Evolutionary conservation across 192 early-diverging fungal species (phyloP), one percentile per base, ranked within the genome.

Genomic region (Funneliformis geosporum): DNA sequence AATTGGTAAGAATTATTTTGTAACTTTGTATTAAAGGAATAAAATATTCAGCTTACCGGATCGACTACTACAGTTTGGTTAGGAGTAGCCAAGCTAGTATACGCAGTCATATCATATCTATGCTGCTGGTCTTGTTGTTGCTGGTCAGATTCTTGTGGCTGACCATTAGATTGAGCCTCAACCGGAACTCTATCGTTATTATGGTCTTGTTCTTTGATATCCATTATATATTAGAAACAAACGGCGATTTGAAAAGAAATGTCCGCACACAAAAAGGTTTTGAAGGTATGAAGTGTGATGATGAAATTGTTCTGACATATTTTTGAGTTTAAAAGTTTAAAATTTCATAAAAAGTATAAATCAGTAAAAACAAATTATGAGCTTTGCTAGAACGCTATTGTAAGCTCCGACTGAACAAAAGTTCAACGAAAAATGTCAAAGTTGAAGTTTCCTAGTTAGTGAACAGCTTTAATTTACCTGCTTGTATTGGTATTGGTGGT

Each of bases 401-500:
- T 33, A 59, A 73, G 55, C 69, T 46, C 69, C 42, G 42, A 71
- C n/a, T 21, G 43, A 71, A 73, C n/a, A 59, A 59, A 59, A 75
- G 39, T n/a, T 33, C 4, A 25, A 16, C 3, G 8, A 42, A 75
- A 75, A 61, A 21, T 46, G 28, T 2, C n/a, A 11, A 47, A 43
- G 68, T 40, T 75, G 39, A 40, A 69, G 67, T 11, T 60, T 27
- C 28, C 27, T 75, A 62, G 28, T 62, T 75, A 59, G 73, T 69
- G 67, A 40, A 33, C 64, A 18, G 64, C 64, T 66, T 66, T 66
- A 66, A 27, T 60, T 68, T 78, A 78, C 62, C 76, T 78, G 40
- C 65, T 78, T 68, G 76, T 67, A 43, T 78, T 75, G 76, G 76
- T 78, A 78, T 78, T 78, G 76, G 76, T 78, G 33, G 60, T 78